These are phyloP conservation scores for Backusella circina DNA, from an alignment of 192 early-diverging fungal genomes.

Conservation along the genomic window DNA sequence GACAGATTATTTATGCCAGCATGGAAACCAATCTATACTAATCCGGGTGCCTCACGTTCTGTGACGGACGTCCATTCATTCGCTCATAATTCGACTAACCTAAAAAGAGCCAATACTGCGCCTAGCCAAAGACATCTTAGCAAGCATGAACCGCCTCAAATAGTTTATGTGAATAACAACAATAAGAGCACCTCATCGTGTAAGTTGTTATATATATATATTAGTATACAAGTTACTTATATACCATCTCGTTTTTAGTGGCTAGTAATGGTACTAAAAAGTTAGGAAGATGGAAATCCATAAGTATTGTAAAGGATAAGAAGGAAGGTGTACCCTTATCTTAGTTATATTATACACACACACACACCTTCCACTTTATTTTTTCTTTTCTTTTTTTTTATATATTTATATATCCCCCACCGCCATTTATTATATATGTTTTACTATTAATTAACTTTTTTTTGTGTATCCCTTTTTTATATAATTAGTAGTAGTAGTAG, in stretches of 20 bases:
- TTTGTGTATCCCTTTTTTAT: background rate
- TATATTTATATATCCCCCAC: background rate
- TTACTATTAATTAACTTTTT: background rate
- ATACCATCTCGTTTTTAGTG: background rate
- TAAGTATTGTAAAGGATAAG: background rate
- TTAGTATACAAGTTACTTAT: background rate
- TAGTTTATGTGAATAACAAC: slow-evolving; percentile 4
- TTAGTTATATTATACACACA: background rate
- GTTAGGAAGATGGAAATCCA: slow-evolving; percentile 17
- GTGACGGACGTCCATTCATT: background rate
- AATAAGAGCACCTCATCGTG: background rate
- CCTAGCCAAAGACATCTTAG: slow-evolving; percentile 8
- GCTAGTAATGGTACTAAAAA: background rate
- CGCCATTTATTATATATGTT: too few species aligned
- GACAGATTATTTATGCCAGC: slow-evolving; percentile 38
- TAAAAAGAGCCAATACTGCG: slow-evolving; percentile 19
- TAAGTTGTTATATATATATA: background rate
- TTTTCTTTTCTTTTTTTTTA: background rate
- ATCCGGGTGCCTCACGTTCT: background rate
- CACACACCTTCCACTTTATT: background rate
- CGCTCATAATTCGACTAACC: background rate
- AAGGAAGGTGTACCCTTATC: background rate
- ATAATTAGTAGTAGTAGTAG: background rate
- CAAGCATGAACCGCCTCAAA: slow-evolving; percentile 11
- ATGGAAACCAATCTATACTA: slow-evolving; percentile 50